Evolutionary conservation across 1,139 yeast genomes (phyloP).

Genomic region (Zygosaccharomyces sapae): DNA sequence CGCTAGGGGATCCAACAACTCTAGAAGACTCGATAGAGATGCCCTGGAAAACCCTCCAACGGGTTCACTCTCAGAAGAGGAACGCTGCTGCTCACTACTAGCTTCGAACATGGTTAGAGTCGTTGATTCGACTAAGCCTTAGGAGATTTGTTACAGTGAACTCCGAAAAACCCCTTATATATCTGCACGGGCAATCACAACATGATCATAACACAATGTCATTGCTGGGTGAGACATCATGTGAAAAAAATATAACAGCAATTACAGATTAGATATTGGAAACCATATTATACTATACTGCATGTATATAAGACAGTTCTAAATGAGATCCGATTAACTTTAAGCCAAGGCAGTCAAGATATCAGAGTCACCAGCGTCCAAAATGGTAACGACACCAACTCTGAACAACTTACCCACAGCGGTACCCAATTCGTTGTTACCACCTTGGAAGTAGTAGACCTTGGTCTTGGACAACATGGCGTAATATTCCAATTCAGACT

Average conservation of each 20-base stretch:
- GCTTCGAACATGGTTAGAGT: background rate
- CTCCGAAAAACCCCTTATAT: background rate
- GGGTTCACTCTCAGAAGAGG: slow-evolving; percentile 4
- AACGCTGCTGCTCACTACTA: background rate
- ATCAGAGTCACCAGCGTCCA: slow-evolving; percentile 99
- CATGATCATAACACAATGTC: too few relatives aligned
- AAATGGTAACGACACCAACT: slow-evolving; percentile 93
- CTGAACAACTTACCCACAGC: slow-evolving; percentile 99
- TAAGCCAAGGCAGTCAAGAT: slow-evolving; percentile 55
- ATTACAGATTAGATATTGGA: background rate
- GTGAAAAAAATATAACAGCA: background rate
- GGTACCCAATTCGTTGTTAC: slow-evolving; percentile 99
- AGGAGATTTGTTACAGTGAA: too few relatives aligned
- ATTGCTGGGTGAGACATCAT: background rate
- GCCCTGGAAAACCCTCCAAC: slow-evolving; percentile 5
- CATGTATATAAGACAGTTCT: background rate
- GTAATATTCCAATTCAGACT: slow-evolving; percentile 99
- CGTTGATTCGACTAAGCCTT: background rate
- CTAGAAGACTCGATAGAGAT: slow-evolving; percentile 24
- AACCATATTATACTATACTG: slow-evolving; percentile 1
- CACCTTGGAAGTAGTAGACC: slow-evolving; percentile 98
- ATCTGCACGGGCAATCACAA: background rate
- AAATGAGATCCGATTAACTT: slow-evolving; percentile 10
- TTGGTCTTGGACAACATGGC: slow-evolving; percentile 99
- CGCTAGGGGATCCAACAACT: slow-evolving; percentile 30